Evolutionary conservation across 2,329 filamentous ascomycete species (phyloP).

Genomic region (Trichoderma harzianum): DNA sequence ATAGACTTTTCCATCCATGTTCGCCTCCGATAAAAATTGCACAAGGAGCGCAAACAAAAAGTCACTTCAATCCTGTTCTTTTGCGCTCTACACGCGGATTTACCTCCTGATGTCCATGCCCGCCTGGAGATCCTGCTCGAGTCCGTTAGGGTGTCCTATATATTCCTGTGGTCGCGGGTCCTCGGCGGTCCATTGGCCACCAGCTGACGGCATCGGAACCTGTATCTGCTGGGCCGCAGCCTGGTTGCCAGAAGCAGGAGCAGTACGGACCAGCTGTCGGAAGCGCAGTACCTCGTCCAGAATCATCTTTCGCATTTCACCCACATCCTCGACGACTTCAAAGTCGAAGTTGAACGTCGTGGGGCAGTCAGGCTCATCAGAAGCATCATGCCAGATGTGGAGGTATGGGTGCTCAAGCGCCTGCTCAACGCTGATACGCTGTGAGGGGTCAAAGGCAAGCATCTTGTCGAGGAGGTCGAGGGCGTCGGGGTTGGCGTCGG

Average conservation of each 20-base stretch:
- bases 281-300: slow-evolving; percentile 90
- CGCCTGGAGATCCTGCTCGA: slow-evolving; percentile 59
- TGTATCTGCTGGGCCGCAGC: slow-evolving; percentile 39
- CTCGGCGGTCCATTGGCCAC: slow-evolving; percentile 55
- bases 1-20: neutral
- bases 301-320: slow-evolving; percentile 96
- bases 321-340: slow-evolving; percentile 92
- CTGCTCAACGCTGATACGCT: slow-evolving; percentile 89
- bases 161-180: slow-evolving; percentile 61
- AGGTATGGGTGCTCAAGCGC: slow-evolving; percentile 96
- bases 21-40: neutral
- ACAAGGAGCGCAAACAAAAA: neutral
- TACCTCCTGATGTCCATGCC: slow-evolving; percentile 36
- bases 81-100: neutral
- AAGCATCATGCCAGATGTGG: slow-evolving; percentile 96
- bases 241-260: slow-evolving; percentile 38
- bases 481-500: slow-evolving; percentile 91
- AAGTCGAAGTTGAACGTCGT: slow-evolving; percentile 98
- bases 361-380: slow-evolving; percentile 90
- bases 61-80: neutral
- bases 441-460: slow-evolving; percentile 93
- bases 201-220: slow-evolving; percentile 52
- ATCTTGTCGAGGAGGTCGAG: slow-evolving; percentile 94
- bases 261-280: slow-evolving; percentile 59
- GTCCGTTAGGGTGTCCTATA: slow-evolving; percentile 43